A percentile compares a stretch with the other conserved stretches of the same genome.
phyloP scores from a whole-genome alignment of 345 rosid genomes.

The Dovyalis caffra region DNA sequence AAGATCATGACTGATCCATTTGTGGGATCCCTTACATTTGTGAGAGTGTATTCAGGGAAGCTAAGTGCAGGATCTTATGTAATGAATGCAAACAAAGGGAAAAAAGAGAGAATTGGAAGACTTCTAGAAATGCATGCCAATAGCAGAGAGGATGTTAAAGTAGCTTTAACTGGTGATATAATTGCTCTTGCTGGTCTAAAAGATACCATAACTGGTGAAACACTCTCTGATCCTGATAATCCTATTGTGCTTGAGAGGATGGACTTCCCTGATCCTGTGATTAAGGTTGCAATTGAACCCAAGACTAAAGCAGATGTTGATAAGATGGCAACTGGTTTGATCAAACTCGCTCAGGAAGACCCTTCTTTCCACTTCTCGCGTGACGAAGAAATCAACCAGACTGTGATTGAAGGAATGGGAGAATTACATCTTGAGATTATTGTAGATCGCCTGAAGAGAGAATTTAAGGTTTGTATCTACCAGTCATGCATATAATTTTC shows the following conservation, averaged over 20 bases:
- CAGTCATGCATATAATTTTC: constrained; percentile 1
- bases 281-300: constrained; percentile 96
- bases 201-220: constrained; percentile 89
- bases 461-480: constrained; percentile 60
- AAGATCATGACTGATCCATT: constrained; percentile 97
- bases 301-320: constrained; percentile 95
- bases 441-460: constrained; percentile 91
- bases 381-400: constrained; percentile 95
- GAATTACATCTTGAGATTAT: constrained; percentile 98
- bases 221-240: constrained; percentile 68
- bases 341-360: constrained; percentile 98
- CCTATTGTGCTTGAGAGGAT: constrained; percentile 86
- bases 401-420: constrained; percentile 98
- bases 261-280: constrained; percentile 99
- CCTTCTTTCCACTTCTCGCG: constrained; percentile 97
- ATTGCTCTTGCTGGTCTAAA: constrained; percentile 92
- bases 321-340: constrained; percentile 80
- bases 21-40: constrained; percentile 93
- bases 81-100: constrained; percentile 89
- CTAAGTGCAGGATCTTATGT: constrained; percentile 84
- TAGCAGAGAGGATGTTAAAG: constrained; percentile 90
- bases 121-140: constrained; percentile 98
- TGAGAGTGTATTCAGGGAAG: constrained; percentile 87
- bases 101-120: constrained; percentile 96
- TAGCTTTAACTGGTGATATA: constrained; percentile 84